Evolutionary conservation across 805 yeast species (phyloP).

Genomic region (Maudiozyma serrabonitensis): DNA sequence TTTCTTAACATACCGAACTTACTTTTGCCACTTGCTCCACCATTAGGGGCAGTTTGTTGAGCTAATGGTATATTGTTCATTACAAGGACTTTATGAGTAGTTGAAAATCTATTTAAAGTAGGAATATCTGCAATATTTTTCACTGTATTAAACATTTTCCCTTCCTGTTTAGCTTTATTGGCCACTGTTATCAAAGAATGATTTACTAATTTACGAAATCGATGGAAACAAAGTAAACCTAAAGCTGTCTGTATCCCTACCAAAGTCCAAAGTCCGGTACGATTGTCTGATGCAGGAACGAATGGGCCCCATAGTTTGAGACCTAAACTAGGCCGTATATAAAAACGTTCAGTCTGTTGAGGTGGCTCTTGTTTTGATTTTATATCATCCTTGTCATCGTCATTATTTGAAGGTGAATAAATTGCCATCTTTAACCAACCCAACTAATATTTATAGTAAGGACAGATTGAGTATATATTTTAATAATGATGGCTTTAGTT

Average conservation of each 20-base stretch:
- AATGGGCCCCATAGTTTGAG: constrained; percentile 59
- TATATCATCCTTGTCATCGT: not conserved
- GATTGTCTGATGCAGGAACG: constrained; percentile 63
- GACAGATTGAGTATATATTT: too few relatives aligned
- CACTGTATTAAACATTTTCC: not conserved
- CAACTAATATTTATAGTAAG: not conserved
- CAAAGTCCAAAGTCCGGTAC: constrained; percentile 41
- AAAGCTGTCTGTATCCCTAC: constrained; percentile 43
- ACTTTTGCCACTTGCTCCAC: not conserved
- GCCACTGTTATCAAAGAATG: not conserved
- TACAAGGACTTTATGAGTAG: constrained; percentile 14
- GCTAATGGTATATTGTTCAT: not conserved
- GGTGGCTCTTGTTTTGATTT: constrained; percentile 5
- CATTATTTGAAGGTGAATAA: constrained; percentile 8
- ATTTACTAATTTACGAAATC: constrained; percentile 11
- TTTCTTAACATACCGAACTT: constrained; percentile 19
- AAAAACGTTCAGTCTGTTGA: constrained; percentile 15
- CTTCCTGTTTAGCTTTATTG: not conserved
- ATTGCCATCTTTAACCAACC: constrained; percentile 18
- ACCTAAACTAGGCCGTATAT: constrained; percentile 48
- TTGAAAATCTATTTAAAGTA: constrained; percentile 27
- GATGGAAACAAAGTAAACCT: constrained; percentile 31
- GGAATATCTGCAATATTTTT: constrained; percentile 28
- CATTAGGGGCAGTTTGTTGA: not conserved
- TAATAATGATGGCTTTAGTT: too few relatives aligned